phyloP scores from a whole-genome alignment of 495 filamentous ascomycete genomes.

The Hypoxylon lenormandii region DNA sequence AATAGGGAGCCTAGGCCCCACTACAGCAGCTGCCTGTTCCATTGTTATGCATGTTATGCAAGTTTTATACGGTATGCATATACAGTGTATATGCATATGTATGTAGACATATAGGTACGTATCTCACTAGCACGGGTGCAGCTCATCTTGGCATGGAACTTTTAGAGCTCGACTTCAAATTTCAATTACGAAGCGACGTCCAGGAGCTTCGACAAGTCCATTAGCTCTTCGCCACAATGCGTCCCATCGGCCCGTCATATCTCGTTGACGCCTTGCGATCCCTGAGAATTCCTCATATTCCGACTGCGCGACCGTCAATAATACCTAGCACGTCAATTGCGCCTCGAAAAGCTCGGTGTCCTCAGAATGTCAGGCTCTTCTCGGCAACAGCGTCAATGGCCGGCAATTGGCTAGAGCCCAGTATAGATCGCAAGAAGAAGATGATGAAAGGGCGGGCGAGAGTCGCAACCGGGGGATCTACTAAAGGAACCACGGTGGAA shows the following conservation, averaged over 20 bases:
- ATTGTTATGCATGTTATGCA: background rate
- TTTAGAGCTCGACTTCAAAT: slow-evolving; percentile 28
- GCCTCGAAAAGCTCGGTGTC: slow-evolving; percentile 27
- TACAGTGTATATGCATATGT: too few relatives aligned
- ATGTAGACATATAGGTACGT: too few relatives aligned
- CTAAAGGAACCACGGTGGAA: slow-evolving; percentile 90
- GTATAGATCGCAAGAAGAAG: slow-evolving; percentile 77
- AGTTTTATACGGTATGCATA: background rate
- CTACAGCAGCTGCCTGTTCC: background rate
- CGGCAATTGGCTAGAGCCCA: slow-evolving; percentile 83
- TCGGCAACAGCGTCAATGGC: slow-evolving; percentile 72
- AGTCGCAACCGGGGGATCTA: slow-evolving; percentile 89
- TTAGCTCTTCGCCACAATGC: slow-evolving; percentile 51
- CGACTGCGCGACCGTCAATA: slow-evolving; percentile 49
- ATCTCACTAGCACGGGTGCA: slow-evolving; percentile 17
- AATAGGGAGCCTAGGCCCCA: slow-evolving; percentile 14
- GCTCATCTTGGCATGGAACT: slow-evolving; percentile 17
- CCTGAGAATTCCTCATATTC: slow-evolving; percentile 55
- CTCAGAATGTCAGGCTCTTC: slow-evolving; percentile 70
- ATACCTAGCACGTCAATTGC: slow-evolving; percentile 41
- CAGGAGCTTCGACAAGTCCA: slow-evolving; percentile 14
- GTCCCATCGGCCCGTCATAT: slow-evolving; percentile 52
- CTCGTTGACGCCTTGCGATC: slow-evolving; percentile 59
- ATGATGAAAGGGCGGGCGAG: slow-evolving; percentile 90
- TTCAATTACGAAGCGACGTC: slow-evolving; percentile 12